phyloP scores from a whole-genome alignment of 2,329 filamentous ascomycete species.

The Gaeumannomyces tritici region DNA sequence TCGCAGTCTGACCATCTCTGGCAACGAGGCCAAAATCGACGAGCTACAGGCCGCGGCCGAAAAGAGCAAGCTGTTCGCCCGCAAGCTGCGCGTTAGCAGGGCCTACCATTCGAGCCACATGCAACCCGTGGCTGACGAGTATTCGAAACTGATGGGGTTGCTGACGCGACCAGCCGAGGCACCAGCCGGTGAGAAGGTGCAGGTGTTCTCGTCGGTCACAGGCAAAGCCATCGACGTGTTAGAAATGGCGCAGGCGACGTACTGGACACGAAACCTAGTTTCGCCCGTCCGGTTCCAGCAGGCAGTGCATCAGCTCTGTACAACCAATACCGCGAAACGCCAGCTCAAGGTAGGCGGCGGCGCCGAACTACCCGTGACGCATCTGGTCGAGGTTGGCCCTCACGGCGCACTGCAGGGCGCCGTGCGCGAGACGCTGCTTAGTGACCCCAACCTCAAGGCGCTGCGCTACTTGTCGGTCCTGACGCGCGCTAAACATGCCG shows the following conservation, averaged over 20 bases:
- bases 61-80: neutral
- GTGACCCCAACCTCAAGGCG: constrained; percentile 8
- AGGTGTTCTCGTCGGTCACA: constrained; percentile 14
- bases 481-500: constrained; percentile 10
- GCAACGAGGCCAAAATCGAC: constrained; percentile 14
- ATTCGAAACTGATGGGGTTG: constrained; percentile 5
- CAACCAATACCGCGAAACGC: constrained; percentile 3
- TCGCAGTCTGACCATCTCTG: constrained; percentile 32
- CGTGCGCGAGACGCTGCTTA: constrained; percentile 7
- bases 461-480: constrained; percentile 7
- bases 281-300: constrained; percentile 16
- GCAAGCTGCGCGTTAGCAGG: constrained; percentile 17
- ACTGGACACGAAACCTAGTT: constrained; percentile 18
- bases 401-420: constrained; percentile 16
- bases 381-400: constrained; percentile 16
- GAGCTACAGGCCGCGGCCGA: neutral
- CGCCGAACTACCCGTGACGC: constrained; percentile 8
- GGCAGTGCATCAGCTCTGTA: constrained; percentile 12
- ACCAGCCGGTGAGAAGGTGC: constrained; percentile 3
- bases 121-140: constrained; percentile 10
- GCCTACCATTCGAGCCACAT: constrained; percentile 25
- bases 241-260: constrained; percentile 9
- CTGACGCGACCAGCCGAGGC: constrained; percentile 5
- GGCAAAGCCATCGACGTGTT: constrained; percentile 7
- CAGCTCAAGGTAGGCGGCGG: neutral